Conservation (phyloP, 176 grass and related monocot genomes). For the Themeda triandra region DNA sequence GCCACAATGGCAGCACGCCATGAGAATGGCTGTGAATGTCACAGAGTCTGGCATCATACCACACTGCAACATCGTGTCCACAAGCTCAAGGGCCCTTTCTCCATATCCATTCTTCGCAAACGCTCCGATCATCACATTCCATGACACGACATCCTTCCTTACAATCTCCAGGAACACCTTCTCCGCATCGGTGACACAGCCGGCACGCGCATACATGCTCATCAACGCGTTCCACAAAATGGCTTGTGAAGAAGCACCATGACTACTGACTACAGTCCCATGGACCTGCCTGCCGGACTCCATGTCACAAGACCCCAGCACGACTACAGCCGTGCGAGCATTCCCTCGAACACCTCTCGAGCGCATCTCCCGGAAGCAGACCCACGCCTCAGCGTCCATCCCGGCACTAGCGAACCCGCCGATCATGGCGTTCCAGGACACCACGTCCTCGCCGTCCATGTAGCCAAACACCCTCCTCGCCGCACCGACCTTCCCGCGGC, state of each 20-base stretch:
- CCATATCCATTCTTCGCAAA: constrained; percentile 58
- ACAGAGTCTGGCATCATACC: constrained; percentile 40
- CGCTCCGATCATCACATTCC: constrained; percentile 66
- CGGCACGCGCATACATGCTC: constrained; percentile 56
- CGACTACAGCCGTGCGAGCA: constrained; percentile 35
- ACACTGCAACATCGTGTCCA: constrained; percentile 28
- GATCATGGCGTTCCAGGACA: constrained; percentile 77
- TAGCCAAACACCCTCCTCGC: constrained; percentile 33
- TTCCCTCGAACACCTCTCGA: constrained; percentile 41
- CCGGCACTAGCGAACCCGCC: constrained; percentile 25
- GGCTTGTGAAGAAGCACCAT: background rate
- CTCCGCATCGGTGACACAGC: constrained; percentile 40
- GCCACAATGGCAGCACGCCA: constrained; percentile 66
- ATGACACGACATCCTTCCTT: constrained; percentile 48
- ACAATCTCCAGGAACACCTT: constrained; percentile 54
- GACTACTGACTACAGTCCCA: constrained; percentile 25
- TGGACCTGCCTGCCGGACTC: constrained; percentile 65
- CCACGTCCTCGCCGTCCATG: constrained; percentile 51
- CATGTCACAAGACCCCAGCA: constrained; percentile 48
- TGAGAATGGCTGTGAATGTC: constrained; percentile 55
- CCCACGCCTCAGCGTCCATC: constrained; percentile 30
- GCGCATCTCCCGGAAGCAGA: constrained; percentile 53
- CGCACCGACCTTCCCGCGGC: constrained; percentile 25
- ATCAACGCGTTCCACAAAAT: constrained; percentile 54
- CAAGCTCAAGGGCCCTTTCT: constrained; percentile 41